Base-by-base conservation (phyloP, 2,329 filamentous ascomycete genomes). In the Apiospora hydei region DNA sequence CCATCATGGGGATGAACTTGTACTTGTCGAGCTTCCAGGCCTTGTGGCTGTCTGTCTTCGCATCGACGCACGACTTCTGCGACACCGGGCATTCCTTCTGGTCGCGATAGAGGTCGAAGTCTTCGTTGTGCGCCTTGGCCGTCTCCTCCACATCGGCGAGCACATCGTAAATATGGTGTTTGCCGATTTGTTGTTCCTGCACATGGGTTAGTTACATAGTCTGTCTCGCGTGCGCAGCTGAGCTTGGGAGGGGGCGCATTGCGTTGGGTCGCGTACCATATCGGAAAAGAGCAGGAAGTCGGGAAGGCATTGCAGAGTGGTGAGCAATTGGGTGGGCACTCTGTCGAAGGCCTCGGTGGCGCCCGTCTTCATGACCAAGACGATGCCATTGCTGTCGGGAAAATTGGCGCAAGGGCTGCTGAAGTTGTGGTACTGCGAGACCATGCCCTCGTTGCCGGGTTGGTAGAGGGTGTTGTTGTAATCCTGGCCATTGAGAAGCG, bases 1-100 rank as follows among this genome's bases (percentile, higher is more conserved):
- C 83, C 61, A 89, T 82, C 82, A 90, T 89, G 74, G 88, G 87
- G 67, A 90, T 79, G 77, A 89, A 89, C 79, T 90, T 91, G 82
- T 89, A 90, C 81, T 89, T 90, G 79, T 91, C 89, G 74, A 91
- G 80, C 69, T 83, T 83, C 88, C 88, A 90, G 14, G 82, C 83
- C 75, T 81, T 75, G 71, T 80, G 73, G 71, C 81, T 74, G 47
- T 81, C 77, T 6, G 77, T 73, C 44, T 76, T 77, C 46, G 81
- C 78, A 38, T 79, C 78, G 46, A 81, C 77, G 73, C 86, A 85
- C 61, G 86, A 83, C 75, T 85, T 84, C 49, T 86, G 84, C 3
- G 84, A 82, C 43, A 84, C 81, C 51, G 85, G 83, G 69, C 87
- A 88, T 70, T 84, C 79, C 69, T 83, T 80, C 75, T 87, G 85